A percentile compares a stretch with the other conserved stretches of the same genome.
These are phyloP conservation scores for Phytophthora europaea DNA, from an alignment of 352 stramenopile species.

Conservation along the genomic window DNA sequence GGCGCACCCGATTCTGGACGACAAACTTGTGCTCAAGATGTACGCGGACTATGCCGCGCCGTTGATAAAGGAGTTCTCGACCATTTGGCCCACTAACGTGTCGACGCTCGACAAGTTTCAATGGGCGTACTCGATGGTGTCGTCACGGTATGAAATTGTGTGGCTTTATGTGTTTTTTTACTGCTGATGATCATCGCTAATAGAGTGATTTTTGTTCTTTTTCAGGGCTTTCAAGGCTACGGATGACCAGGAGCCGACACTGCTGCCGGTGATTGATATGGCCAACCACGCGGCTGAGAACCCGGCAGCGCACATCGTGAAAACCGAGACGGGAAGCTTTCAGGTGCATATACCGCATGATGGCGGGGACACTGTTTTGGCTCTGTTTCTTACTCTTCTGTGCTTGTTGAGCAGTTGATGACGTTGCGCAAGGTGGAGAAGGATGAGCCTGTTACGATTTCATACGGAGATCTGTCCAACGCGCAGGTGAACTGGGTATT, in stretches of 20 bases:
- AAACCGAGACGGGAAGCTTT: constrained; percentile 50
- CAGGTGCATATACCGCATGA: constrained; percentile 37
- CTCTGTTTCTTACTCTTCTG: background rate
- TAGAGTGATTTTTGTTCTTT: background rate
- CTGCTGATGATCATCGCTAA: background rate
- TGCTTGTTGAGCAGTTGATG: constrained; percentile 46
- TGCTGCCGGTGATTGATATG: constrained; percentile 86
- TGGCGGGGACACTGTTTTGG: background rate
- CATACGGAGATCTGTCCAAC: constrained; percentile 78
- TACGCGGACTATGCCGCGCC: constrained; percentile 48
- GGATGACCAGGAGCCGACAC: constrained; percentile 53
- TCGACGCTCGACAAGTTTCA: constrained; percentile 58
- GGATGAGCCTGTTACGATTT: constrained; percentile 67
- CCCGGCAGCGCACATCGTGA: constrained; percentile 62
- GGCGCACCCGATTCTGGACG: constrained; percentile 66
- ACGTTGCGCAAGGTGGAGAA: constrained; percentile 56
- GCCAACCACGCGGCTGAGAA: constrained; percentile 65
- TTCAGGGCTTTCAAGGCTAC: constrained; percentile 57
- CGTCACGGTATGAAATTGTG: constrained; percentile 51
- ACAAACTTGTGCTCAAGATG: constrained; percentile 65
- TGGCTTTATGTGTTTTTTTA: background rate
- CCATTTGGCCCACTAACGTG: constrained; percentile 47
- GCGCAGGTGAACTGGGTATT: constrained; percentile 55
- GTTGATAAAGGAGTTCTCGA: constrained; percentile 48
- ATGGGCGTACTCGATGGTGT: constrained; percentile 80